Percentiles rank a stretch among this genome's conserved stretches.
phyloP scores from a whole-genome alignment of 768 basidiomycete genomes.

The Leccinum rimulosum region DNA sequence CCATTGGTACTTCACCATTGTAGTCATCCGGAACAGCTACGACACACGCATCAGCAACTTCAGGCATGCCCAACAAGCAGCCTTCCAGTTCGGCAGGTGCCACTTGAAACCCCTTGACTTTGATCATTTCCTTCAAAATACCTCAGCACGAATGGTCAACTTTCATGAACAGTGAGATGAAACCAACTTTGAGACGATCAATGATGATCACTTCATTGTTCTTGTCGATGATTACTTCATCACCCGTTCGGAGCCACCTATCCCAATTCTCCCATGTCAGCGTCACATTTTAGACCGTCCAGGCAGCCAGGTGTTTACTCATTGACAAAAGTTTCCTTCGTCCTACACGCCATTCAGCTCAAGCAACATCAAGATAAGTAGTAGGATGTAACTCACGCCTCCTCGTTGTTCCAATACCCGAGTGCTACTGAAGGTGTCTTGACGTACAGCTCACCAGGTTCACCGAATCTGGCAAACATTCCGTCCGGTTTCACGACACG shows the following conservation, averaged over 20 bases:
- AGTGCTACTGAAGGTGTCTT: constrained; percentile 39
- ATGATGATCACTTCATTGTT: constrained; percentile 58
- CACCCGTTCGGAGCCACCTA: constrained; percentile 70
- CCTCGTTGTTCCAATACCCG: constrained; percentile 51
- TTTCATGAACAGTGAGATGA: neutral
- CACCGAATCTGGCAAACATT: constrained; percentile 48
- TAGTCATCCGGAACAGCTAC: constrained; percentile 67
- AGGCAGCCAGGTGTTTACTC: constrained; percentile 40
- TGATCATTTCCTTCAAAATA: constrained; percentile 54
- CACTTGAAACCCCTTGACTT: constrained; percentile 71
- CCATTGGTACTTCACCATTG: constrained; percentile 69
- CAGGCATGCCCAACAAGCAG: constrained; percentile 57
- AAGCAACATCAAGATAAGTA: constrained; percentile 17
- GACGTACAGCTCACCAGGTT: constrained; percentile 59
- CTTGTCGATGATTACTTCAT: constrained; percentile 54
- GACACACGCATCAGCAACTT: constrained; percentile 61
- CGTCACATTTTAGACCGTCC: constrained; percentile 18
- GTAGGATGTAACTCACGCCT: constrained; percentile 49
- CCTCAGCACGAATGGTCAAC: constrained; percentile 7
- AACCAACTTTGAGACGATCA: constrained; percentile 58
- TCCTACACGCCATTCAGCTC: constrained; percentile 41
- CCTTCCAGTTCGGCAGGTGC: constrained; percentile 74
- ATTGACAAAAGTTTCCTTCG: constrained; percentile 63
- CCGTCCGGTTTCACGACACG: constrained; percentile 60
- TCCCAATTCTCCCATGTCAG: constrained; percentile 42